Percentiles rank a stretch among this genome's conserved stretches.
These are phyloP conservation scores for Lactifluus hygrophoroides DNA, from an alignment of 768 basidiomycete genomes.

Conservation along the genomic window DNA sequence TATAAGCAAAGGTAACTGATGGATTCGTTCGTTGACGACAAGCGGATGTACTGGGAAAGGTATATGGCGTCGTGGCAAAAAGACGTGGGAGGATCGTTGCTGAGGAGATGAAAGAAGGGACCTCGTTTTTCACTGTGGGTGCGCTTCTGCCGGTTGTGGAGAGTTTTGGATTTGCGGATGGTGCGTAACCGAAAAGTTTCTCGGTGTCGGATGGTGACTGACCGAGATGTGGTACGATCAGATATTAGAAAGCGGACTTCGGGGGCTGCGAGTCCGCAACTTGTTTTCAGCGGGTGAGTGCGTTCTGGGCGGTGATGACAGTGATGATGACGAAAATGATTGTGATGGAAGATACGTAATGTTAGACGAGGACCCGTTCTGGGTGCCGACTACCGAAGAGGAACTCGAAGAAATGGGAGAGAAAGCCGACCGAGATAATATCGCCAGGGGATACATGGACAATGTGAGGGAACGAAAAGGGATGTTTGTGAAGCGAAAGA, in stretches of 20 bases:
- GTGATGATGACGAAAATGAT: constrained; percentile 18
- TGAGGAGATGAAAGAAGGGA: constrained; percentile 99
- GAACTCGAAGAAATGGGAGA: constrained; percentile 96
- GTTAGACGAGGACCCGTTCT: constrained; percentile 91
- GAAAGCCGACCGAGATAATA: constrained; percentile 86
- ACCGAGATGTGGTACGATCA: constrained; percentile 27
- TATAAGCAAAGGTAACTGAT: constrained; percentile 3
- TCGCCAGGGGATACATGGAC: constrained; percentile 94
- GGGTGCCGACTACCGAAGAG: constrained; percentile 96
- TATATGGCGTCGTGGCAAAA: constrained; percentile 90
- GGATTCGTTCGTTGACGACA: constrained; percentile 28
- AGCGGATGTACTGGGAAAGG: constrained; percentile 95
- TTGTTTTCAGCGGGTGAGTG: constrained; percentile 88
- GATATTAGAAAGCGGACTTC: constrained; percentile 96
- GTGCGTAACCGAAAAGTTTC: constrained; percentile 36
- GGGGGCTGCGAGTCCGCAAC: constrained; percentile 93
- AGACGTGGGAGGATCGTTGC: constrained; percentile 88
- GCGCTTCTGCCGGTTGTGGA: constrained; percentile 93
- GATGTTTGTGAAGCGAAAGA: constrained; percentile 90
- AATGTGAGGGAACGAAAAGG: constrained; percentile 86
- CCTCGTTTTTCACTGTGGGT: constrained; percentile 85
- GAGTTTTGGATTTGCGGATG: constrained; percentile 95
- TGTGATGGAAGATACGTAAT: constrained; percentile 66
- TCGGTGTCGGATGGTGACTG: background rate
- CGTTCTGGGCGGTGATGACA: constrained; percentile 19